These are phyloP conservation scores for Dovyalis caffra DNA, from an alignment of 345 rosid genomes.

Conservation along the genomic window DNA sequence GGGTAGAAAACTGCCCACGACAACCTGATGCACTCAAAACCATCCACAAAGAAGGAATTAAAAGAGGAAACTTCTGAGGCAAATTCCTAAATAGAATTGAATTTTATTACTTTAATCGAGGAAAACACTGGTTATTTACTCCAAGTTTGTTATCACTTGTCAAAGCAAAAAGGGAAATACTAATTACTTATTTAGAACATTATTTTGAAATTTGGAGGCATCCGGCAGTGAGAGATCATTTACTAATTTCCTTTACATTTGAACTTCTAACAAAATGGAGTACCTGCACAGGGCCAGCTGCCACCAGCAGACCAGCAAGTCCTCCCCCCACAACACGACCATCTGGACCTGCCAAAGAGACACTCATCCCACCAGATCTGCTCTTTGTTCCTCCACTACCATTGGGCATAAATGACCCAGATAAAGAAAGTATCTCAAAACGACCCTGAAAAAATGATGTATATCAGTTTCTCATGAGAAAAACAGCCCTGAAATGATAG, in stretches of 20 bases:
- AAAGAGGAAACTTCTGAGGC: background rate
- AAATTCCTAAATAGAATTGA: background rate
- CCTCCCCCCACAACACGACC: slow-evolving; percentile 95
- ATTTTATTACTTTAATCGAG: background rate
- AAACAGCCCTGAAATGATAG: background rate
- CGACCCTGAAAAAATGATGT: slow-evolving; percentile 56
- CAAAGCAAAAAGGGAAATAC: background rate
- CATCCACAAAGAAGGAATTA: slow-evolving; percentile 2
- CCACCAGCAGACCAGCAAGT: slow-evolving; percentile 81
- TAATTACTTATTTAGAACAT: background rate
- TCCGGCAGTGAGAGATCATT: background rate
- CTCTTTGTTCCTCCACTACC: slow-evolving; percentile 73
- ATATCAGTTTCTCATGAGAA: background rate
- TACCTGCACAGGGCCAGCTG: slow-evolving; percentile 98
- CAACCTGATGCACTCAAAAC: slow-evolving; percentile 45
- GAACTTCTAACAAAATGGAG: background rate
- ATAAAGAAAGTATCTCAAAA: slow-evolving; percentile 93
- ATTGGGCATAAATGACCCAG: slow-evolving; percentile 74
- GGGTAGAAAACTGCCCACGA: slow-evolving; percentile 69
- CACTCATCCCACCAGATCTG: slow-evolving; percentile 97
- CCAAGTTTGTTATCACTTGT: background rate
- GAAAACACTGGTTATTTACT: background rate
- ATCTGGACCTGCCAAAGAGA: slow-evolving; percentile 88
- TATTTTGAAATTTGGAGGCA: background rate
- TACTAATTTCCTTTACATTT: background rate